Conservation (phyloP, 2,329 filamentous ascomycete genomes). For the Chaetomium sp. region DNA sequence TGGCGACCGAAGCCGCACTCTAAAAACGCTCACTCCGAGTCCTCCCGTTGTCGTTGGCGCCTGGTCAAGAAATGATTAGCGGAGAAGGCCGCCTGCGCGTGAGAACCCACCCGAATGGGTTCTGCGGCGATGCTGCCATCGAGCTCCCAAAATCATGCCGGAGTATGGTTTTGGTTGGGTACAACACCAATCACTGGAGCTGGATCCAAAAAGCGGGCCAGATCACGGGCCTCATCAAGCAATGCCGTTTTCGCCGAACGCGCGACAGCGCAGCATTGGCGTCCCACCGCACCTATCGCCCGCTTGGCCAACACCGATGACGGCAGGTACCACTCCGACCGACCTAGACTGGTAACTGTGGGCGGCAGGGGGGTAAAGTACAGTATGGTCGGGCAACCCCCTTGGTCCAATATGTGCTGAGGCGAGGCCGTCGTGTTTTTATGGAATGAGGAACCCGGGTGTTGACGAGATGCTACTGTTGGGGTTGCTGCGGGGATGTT, state of each 20-base stretch:
- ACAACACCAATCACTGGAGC: conserved; percentile 23
- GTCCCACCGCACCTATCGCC: conserved; percentile 14
- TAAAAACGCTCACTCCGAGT: not conserved
- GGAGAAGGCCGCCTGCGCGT: not conserved
- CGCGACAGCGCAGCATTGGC: not conserved
- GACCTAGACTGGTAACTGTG: not conserved
- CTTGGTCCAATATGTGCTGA: not conserved
- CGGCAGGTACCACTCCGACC: not conserved
- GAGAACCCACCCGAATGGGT: conserved; percentile 9
- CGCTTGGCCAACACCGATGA: conserved; percentile 8
- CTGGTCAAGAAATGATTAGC: not conserved
- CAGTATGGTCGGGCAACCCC: not conserved
- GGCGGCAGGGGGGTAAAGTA: not conserved
- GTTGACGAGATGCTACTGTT: not conserved
- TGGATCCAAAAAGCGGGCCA: conserved; percentile 14
- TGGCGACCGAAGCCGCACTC: not conserved
- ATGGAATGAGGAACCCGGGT: not conserved
- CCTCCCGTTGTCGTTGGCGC: not conserved
- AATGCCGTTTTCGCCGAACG: conserved; percentile 17
- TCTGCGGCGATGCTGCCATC: not conserved
- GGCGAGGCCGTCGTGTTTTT: not conserved
- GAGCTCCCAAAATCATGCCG: not conserved
- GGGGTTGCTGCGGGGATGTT: conserved; percentile 5
- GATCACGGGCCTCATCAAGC: conserved; percentile 17
- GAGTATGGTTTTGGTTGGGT: conserved; percentile 7